Evolutionary conservation across 73 alveolate genomes (phyloP), one percentile per base, ranked within the genome.

Genomic region (Durusdinium trenchii): DNA sequence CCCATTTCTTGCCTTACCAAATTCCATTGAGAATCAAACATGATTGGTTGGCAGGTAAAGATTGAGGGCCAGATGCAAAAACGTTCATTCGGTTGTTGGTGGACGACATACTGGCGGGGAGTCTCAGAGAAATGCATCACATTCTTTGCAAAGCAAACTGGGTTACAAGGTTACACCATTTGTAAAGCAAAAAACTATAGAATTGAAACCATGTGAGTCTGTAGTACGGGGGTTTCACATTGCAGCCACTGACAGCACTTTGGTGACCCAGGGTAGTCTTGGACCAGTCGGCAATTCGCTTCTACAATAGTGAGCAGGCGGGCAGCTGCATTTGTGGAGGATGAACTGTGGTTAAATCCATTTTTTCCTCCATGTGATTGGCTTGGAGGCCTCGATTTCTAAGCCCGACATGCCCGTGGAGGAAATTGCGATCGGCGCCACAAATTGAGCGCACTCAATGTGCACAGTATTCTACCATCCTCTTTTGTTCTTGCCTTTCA

Each of bases 211-310:
- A 12, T 54, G 64, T 9, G 20, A 54, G 9, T 54, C 28, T 54
- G 64, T 9, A 54, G 20, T 20, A 54, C 9, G 9, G 9, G 64
- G 64, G 20, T 12, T 54, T 9, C 28, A 54, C 9, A 54, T 20
- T 12, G 64, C 9, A 54, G 64, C 9, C 28, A 60, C 73, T 2
- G 73, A 23, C 42, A 32, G 43, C 42, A 32, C 20, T 9, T n/a
- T 28, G n/a, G 81, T 67, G 18, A 38, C 94, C 30, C 38, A 84
- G 94, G 94, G 94, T n/a, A n/a, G 94, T 84, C 71, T 35, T 84
- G 94, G 94, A 84, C 38, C 94, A 84, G 94, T 51, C 94, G 16
- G 94, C 94, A 30, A 51, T 84, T 62, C 94, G 94, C 75, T 84
- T 84, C 94, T 84, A 84, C 46, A 51, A 50, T 52, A 84, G 75